These are phyloP conservation scores for Silybum marianum DNA, from an alignment of 129 eudicot genomes.

Conservation along the genomic window DNA sequence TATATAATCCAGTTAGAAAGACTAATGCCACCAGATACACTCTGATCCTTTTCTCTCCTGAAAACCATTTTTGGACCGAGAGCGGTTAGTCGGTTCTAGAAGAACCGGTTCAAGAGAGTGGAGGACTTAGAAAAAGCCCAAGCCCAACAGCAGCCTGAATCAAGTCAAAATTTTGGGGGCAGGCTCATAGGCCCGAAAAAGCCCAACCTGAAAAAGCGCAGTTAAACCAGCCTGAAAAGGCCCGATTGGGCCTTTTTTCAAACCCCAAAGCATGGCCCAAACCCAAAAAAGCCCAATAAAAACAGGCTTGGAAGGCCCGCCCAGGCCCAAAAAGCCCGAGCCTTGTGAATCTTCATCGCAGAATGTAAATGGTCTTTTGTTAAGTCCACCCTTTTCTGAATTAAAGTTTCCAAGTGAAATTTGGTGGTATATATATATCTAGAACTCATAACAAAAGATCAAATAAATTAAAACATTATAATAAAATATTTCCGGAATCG, in stretches of 20 bases:
- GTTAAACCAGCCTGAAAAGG: not conserved
- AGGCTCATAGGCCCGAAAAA: no score
- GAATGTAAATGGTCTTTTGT: not conserved
- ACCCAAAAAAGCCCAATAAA: not conserved
- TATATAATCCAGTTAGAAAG: no score
- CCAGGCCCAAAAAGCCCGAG: not conserved
- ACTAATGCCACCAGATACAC: no score
- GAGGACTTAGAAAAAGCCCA: no score
- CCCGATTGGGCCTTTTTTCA: not conserved
- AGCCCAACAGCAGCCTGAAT: no score
- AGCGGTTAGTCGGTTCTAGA: no score
- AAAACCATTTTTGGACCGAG: no score
- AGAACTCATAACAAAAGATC: constrained; percentile 10
- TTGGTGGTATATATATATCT: constrained; percentile 9
- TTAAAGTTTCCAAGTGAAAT: constrained; percentile 18
- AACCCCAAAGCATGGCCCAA: not conserved
- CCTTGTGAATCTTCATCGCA: not conserved
- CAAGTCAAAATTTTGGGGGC: no score
- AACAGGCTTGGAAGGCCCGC: not conserved
- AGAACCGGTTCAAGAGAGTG: no score
- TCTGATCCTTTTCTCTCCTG: no score
- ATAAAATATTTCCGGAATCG: constrained; percentile 16
- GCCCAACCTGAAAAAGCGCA: not conserved
- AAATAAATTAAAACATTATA: not conserved
- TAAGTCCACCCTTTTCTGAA: not conserved